Percentiles rank a stretch among this genome's conserved stretches.
Evolutionary conservation across 768 basidiomycete genomes (phyloP).

Genomic region (Rhodosporidiobolus sp.): DNA sequence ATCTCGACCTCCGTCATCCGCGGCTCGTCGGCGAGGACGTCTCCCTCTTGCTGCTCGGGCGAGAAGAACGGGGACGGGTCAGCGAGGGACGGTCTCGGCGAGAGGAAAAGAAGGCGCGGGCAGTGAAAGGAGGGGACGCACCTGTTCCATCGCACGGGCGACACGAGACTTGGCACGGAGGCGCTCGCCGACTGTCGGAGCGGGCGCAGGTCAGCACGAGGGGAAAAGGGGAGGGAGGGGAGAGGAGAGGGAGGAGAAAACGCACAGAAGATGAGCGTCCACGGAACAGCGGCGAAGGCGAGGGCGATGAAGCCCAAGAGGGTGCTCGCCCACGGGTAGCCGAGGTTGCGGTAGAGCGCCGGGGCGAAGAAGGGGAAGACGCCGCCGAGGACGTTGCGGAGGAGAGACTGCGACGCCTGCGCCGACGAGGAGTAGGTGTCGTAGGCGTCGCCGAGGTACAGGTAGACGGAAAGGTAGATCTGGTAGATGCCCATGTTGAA

Average conservation of each 20-base stretch:
- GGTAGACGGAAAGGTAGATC: constrained; percentile 37
- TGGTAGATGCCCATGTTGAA: constrained; percentile 16
- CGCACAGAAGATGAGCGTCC: constrained; percentile 26
- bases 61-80: background rate
- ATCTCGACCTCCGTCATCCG: constrained; percentile 5
- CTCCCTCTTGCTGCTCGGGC: constrained; percentile 22
- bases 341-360: constrained; percentile 35
- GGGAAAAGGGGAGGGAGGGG: too few species aligned
- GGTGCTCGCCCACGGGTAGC: constrained; percentile 24
- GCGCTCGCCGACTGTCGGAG: background rate
- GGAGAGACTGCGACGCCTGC: constrained; percentile 31
- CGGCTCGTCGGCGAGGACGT: constrained; percentile 16
- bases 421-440: constrained; percentile 29
- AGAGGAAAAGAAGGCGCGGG: background rate
- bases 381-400: constrained; percentile 34
- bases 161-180: constrained; percentile 26
- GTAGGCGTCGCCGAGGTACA: constrained; percentile 34
- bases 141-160: constrained; percentile 13
- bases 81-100: background rate
- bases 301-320: constrained; percentile 38
- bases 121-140: background rate
- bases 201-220: background rate
- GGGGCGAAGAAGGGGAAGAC: constrained; percentile 36
- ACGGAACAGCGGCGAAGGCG: constrained; percentile 33
- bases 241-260: background rate